These are phyloP conservation scores for Mycena metata DNA, from an alignment of 768 basidiomycete species.

Conservation along the genomic window DNA sequence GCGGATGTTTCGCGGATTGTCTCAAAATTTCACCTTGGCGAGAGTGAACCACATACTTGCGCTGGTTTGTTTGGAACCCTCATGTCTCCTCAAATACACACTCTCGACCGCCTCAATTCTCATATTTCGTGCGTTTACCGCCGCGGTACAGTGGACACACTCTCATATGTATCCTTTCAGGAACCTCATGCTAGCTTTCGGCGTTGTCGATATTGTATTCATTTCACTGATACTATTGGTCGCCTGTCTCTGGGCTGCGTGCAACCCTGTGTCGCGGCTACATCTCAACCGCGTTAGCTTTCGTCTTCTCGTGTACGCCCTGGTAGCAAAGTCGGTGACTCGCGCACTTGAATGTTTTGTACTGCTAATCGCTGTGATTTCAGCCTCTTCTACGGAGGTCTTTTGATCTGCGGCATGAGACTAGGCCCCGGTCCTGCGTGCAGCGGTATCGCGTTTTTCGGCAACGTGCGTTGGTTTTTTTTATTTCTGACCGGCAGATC, in stretches of 20 bases:
- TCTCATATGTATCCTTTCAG: neutral
- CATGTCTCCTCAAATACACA: no score
- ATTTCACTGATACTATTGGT: neutral
- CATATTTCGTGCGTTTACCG: no score
- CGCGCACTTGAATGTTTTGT: no score
- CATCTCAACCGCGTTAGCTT: constrained; percentile 30
- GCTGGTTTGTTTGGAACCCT: no score
- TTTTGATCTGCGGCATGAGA: neutral
- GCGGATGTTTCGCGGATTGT: no score
- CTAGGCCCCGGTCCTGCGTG: constrained; percentile 2
- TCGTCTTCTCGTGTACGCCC: constrained; percentile 22
- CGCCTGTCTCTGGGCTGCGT: constrained; percentile 7
- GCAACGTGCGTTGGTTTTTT: neutral
- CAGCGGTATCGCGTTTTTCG: constrained; percentile 15
- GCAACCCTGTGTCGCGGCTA: constrained; percentile 17
- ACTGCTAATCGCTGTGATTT: neutral
- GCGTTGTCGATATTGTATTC: neutral
- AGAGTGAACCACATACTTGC: no score
- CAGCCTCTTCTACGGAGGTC: constrained; percentile 1
- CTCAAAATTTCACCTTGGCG: no score
- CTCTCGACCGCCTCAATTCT: no score
- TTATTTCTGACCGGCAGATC: neutral
- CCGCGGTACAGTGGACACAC: no score
- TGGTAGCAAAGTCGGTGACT: constrained; percentile 10
- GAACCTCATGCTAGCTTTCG: constrained; percentile 4